phyloP scores from a whole-genome alignment of 2,329 filamentous ascomycete genomes.

The Cladobotryum mycophilum region DNA sequence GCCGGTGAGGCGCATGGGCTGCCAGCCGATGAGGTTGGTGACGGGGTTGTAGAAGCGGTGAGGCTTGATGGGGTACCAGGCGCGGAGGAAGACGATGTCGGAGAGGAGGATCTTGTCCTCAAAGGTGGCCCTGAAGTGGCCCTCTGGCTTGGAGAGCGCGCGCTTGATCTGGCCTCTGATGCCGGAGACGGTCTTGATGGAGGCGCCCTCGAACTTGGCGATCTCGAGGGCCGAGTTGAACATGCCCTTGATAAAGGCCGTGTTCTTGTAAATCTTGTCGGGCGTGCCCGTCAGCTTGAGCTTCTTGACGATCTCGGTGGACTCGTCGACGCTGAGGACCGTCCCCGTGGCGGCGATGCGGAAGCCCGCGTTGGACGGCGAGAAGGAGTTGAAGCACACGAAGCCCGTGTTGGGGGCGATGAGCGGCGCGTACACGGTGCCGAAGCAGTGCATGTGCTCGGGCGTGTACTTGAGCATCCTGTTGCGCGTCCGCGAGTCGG shows the following conservation, averaged over 20 bases:
- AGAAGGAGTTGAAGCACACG: slow-evolving; percentile 86
- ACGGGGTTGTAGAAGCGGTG: slow-evolving; percentile 96
- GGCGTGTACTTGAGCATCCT: slow-evolving; percentile 99
- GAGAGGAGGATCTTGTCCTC: slow-evolving; percentile 97
- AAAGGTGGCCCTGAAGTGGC: slow-evolving; percentile 93
- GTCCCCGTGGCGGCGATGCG: slow-evolving; percentile 91
- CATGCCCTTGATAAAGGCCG: slow-evolving; percentile 98
- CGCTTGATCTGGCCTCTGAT: slow-evolving; percentile 96
- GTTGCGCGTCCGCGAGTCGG: slow-evolving; percentile 86
- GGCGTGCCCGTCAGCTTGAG: slow-evolving; percentile 90
- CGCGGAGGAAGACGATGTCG: slow-evolving; percentile 91
- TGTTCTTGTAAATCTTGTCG: slow-evolving; percentile 99
- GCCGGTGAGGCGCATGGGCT: slow-evolving; percentile 88
- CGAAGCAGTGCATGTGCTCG: slow-evolving; percentile 99
- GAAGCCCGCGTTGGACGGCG: slow-evolving; percentile 79
- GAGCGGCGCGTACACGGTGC: slow-evolving; percentile 88
- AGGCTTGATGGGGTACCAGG: slow-evolving; percentile 94
- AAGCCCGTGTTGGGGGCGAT: slow-evolving; percentile 96
- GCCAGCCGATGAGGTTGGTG: slow-evolving; percentile 88
- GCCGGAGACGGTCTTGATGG: slow-evolving; percentile 92
- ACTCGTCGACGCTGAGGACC: slow-evolving; percentile 89
- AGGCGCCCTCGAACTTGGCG: slow-evolving; percentile 94
- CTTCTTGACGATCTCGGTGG: slow-evolving; percentile 98
- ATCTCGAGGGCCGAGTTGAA: slow-evolving; percentile 90
- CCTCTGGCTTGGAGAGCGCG: slow-evolving; percentile 86